Evolutionary conservation across 1,139 yeast genomes (phyloP), one percentile per base, ranked within the genome.

Genomic region (Lipomyces yarrowii): DNA sequence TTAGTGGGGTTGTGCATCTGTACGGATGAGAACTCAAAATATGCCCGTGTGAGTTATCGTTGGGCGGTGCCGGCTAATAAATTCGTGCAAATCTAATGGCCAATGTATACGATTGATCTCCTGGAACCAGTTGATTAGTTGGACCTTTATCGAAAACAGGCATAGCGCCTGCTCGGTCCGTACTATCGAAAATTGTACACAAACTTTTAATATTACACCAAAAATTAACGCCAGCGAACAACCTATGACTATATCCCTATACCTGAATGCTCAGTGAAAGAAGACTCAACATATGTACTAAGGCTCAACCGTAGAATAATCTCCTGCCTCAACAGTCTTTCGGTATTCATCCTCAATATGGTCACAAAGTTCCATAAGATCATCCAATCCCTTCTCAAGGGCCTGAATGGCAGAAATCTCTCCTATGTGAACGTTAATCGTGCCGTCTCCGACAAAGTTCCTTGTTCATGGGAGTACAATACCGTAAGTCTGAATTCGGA

Each of bases 401-500:
- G 98, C 99, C 77, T 93, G 97, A 56, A 90, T 87, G 3, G 99
- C 98, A 11, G 98, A 89, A 71, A 87, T 85, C 67, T 85, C 83
- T 56, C 81, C 73, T 64, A 46, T 23, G 39, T 21, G 11, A 26
- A 33, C 33, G 35, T 26, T 39, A 58, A 21, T 53, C 21, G 48
- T 52, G 55, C 15, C 55, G 13, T 0, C 11, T 7, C 10, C 18
- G 7, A 26, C 30, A 11, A 52, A 37, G 42, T 37, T 5, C 13
- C 42, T 13, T 1, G 42, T 35, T 54, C 48, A 39, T 8, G 18
- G 18, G 15, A 42, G 21, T 2, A n/a, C 51, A 53, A 18, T 76
- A 60, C 96, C 98, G 75, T 92, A 93, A 0, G 99, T 96, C 79
- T 94, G 99, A 71, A 94, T 91, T 79, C 99, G 87, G 66, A 94